Evolutionary conservation across 148 eudicot species (phyloP), one percentile per base, ranked within the genome.

Genomic region (Salicornia ramosissima): DNA sequence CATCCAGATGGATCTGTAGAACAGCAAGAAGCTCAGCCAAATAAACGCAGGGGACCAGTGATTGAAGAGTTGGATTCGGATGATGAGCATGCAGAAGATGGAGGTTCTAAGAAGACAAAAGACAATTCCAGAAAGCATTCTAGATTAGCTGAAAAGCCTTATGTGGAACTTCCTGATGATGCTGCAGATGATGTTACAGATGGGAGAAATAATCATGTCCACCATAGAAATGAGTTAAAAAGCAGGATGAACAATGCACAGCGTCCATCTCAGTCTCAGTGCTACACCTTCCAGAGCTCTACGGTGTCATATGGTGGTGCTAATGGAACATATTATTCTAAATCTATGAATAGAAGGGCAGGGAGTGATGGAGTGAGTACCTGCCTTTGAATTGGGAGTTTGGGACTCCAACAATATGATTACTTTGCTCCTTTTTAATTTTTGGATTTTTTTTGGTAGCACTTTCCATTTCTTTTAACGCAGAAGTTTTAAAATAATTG

Each of bases 1-100:
- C 80, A 69, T 34, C 67, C 82, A 54, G 42, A 88, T 78, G 84
- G 85, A 24, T 77, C 85, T 58, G 68, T 81, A 69, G 88, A 80
- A 77, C 82, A 78, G 63, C 87, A 76, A 68, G 76, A 69, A 28
- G 74, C 89, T 31, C 93, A 74, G 49, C 73, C 75, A 30, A 79
- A 71, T 59, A 81, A 71, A 61, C 83, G 88, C 6, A 88, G 87
- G 76, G 97, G 98, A 5, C 96, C 92, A 9, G 72, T 94, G 25
- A 94, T 94, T 74, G 92, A 94, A 77, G 97, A 94, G 81, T 22
- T 94, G 79, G 69, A 80, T 76, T 90, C 96, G 42, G 98, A 90
- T 76, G 96, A 88, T 43, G 98, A 94, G 76, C 67, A 71, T 24
- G 85, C 69, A 60, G 80, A 79, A 66, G 77, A 69, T 49, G 88